Evolutionary conservation across 305 asterid genomes (phyloP).

Genomic region (Rubia occidens): DNA sequence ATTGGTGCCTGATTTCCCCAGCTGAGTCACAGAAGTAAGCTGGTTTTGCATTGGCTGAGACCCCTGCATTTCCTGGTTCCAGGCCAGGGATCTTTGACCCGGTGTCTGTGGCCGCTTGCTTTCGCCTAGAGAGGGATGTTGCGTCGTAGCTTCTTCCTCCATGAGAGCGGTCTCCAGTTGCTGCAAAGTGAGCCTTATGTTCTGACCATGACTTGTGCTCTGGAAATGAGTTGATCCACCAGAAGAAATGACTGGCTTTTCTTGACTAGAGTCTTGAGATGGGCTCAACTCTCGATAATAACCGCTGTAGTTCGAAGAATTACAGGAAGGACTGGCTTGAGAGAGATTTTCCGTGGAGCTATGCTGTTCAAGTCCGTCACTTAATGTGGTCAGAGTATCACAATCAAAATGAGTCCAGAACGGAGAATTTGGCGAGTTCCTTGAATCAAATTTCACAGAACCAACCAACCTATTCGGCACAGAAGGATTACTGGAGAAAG

Average conservation of each 20-base stretch:
- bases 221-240: constrained; percentile 22
- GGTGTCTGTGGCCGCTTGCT: constrained; percentile 28
- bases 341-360: constrained; percentile 42
- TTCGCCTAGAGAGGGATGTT: constrained; percentile 30
- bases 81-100: constrained; percentile 30
- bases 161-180: constrained; percentile 56
- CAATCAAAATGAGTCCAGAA: constrained; percentile 41
- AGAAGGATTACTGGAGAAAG: constrained; percentile 29
- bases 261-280: constrained; percentile 26
- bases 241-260: constrained; percentile 23
- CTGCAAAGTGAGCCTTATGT: constrained; percentile 39
- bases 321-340: constrained; percentile 37
- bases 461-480: constrained; percentile 33
- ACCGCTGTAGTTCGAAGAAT: constrained; percentile 35
- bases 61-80: constrained; percentile 39
- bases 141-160: constrained; percentile 36
- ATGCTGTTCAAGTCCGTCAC: constrained; percentile 39
- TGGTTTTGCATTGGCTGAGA: constrained; percentile 23
- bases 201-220: constrained; percentile 29
- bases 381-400: constrained; percentile 27
- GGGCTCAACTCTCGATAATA: constrained; percentile 29
- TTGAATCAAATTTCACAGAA: constrained; percentile 38
- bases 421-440: constrained; percentile 60
- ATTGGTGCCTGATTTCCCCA: constrained; percentile 23
- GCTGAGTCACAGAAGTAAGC: constrained; percentile 24